Evolutionary conservation across 148 eudicot genomes (phyloP).

Genomic region (Rhododendron henanense): DNA sequence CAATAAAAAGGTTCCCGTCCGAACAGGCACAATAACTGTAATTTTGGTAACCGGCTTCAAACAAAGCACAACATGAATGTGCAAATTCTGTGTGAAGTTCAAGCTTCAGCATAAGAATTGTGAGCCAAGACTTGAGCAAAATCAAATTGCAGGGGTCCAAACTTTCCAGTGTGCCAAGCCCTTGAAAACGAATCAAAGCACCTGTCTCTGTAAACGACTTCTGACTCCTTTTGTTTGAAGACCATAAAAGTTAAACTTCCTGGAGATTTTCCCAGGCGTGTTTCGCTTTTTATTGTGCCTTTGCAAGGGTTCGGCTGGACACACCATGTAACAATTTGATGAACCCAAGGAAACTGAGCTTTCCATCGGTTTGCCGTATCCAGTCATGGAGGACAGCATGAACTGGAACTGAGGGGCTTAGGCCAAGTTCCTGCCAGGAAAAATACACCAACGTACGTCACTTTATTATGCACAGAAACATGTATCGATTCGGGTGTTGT

Average conservation of each 20-base stretch:
- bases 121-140: neutral
- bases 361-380: conserved; percentile 60
- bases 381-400: conserved; percentile 57
- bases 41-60: neutral
- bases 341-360: conserved; percentile 56
- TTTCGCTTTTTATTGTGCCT: conserved; percentile 20
- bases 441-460: neutral
- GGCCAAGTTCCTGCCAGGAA: conserved; percentile 50
- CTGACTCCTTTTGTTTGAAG: neutral
- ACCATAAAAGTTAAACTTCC: neutral
- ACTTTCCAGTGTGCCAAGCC: neutral
- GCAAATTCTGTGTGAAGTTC: neutral
- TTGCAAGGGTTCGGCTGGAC: conserved; percentile 30
- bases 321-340: conserved; percentile 48
- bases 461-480: neutral
- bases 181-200: neutral
- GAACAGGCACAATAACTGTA: neutral
- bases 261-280: neutral
- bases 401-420: conserved; percentile 49
- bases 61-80: neutral
- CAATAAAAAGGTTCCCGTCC: neutral
- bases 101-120: neutral
- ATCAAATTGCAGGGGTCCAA: neutral
- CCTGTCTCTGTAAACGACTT: neutral
- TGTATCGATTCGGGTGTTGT: neutral